Evolutionary conservation across 495 filamentous ascomycete genomes (phyloP), one percentile per base, ranked within the genome.

Genomic region (Parathielavia hyrcaniae): DNA sequence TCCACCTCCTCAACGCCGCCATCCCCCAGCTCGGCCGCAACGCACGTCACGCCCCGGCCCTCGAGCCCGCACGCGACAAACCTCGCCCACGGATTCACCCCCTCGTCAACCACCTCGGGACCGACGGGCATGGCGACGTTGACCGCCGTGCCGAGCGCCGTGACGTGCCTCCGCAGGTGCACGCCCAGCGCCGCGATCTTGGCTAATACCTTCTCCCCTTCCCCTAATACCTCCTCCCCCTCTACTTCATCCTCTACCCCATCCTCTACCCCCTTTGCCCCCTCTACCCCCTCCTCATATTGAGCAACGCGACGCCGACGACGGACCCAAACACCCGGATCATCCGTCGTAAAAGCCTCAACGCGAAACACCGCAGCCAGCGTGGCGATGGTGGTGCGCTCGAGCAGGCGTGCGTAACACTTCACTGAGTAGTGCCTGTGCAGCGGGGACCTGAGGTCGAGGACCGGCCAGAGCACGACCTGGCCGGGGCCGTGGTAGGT

Each of bases 401-500:
- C 92, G 0, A 98, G 77, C 26, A 88, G 65, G 26, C 83, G 77
- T 5, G 95, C 83, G 65, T 90, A 95, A 61, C 79, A 82, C 16
- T 88, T 74, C 22, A 81, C 75, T 17, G 69, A 73, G 32, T 82
- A 71, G 36, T 69, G 58, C 20, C 50, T 41, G 64, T 77, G 71
- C 20, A 60, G 36, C 2, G 63, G 55, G 4, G 74, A 73, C 16
- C 65, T 64, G 17, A 97, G 77, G 66, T 95, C 89, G 20, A 93
- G 71, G 40, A 97, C 83, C 14, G 92, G 89, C 71, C 95, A 98
- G 13, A 89, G 85, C 23, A 96, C 88, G 58, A 92, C 73, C 68
- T 98, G 93, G 0, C 93, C 93, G 0, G 93, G 93, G 0, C 93
- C 93, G 67, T 98, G 93, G 75, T 95, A 98, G 5, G 93, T 97